Base-by-base conservation (phyloP, 768 basidiomycete species). In the Psilocybe cubensis region DNA sequence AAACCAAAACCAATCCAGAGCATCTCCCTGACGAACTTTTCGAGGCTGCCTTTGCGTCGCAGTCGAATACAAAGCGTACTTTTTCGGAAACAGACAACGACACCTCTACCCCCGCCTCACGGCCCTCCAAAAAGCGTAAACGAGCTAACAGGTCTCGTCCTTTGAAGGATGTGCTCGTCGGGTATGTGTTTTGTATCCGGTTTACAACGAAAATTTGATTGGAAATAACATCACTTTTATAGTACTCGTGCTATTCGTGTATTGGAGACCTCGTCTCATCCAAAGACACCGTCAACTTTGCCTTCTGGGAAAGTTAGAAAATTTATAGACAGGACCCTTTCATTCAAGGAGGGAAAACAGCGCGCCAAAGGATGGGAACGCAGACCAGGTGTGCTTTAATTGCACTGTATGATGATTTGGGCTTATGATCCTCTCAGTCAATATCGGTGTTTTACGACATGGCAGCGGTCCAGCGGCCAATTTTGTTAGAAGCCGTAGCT, bases 11-110 rank as follows among this genome's bases (percentile, higher is more conserved):
- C 25, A 74, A 77, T 51, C 66, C 74, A 3, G 73, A 82, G 45
- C 83, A 88, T 68, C 84, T 89, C 25, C 85, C 86, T 1, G 88
- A 89, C 63, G 82, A 86, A 59, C 73, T 89, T 18, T 90, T 89
- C 68, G 62, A 72, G 0, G 75, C 84, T 57, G 87, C 86, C 0
- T 83, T 87, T 60, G 65, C 76, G 3, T 73, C 80, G 1, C 63
- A 64, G 60, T 18, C 58, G 52, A 54, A 33, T 3, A 29, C 63
- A 27, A 59, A 72, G 58, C 63, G 54, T 60, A 61, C 66, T 56
- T 53, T 65, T 51, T 60, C 58, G 49, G 52, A 58, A 33, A 66
- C 58, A 54, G 33, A 63, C 0, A 58, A 56, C 3, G 27, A 55
- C 1, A 61, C 44, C 3, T 11, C 49, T 4, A 47, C 25, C 35